Conservation (phyloP, 2,329 filamentous ascomycete genomes). For the Hymenoscyphus occultus region DNA sequence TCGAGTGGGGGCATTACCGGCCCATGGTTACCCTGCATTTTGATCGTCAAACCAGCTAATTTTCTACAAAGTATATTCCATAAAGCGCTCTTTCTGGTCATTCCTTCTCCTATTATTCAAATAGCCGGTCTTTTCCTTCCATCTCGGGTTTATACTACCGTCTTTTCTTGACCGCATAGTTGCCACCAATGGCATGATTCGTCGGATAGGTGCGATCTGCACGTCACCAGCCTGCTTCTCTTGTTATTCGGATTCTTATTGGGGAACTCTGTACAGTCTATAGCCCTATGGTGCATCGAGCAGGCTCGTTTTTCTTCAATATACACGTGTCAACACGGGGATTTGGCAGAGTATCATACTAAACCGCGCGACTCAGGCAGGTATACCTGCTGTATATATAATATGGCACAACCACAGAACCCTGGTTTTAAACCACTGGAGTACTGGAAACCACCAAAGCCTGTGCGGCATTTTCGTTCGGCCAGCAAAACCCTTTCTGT, state of each 20-base stretch:
- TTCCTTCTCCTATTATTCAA: not conserved
- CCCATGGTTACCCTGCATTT: not conserved
- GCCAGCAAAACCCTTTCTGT: conserved; percentile 20
- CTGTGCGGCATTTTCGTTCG: conserved; percentile 24
- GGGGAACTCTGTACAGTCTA: not conserved
- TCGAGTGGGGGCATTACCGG: not conserved
- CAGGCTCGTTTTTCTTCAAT: not conserved
- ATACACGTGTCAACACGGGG: not conserved
- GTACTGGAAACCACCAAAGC: conserved; percentile 31
- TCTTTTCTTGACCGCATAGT: not conserved
- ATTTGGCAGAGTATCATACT: not conserved
- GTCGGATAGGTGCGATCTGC: not conserved
- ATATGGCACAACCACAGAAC: conserved; percentile 19
- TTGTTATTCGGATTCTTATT: not conserved
- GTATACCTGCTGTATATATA: not conserved
- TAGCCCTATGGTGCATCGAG: not conserved
- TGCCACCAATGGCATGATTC: not conserved
- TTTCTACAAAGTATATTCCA: not conserved
- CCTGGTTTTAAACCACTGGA: conserved; percentile 18
- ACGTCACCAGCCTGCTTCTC: not conserved
- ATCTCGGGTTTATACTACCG: not conserved
- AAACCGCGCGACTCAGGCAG: not conserved
- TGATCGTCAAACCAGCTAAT: not conserved
- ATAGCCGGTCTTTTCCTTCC: not conserved
- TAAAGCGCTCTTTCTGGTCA: not conserved